phyloP scores from a whole-genome alignment of 176 grass and related monocot genomes.

The Alloteropsis semialata region DNA sequence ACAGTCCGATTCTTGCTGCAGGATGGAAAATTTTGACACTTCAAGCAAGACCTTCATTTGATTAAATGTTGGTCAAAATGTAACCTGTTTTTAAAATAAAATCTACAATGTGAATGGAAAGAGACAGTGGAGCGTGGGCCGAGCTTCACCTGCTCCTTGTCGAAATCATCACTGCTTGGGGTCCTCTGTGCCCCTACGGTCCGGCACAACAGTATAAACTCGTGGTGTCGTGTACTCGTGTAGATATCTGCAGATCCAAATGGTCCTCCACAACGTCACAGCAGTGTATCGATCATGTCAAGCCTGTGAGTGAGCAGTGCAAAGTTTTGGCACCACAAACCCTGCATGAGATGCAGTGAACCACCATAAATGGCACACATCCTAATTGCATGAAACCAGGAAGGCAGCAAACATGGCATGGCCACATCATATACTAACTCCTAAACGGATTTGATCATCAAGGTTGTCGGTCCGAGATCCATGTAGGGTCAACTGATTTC shows the following conservation, averaged over 20 bases:
- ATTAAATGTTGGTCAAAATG: background rate
- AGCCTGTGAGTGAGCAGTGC: background rate
- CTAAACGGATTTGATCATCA: background rate
- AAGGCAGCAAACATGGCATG: background rate
- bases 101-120: too few relatives aligned
- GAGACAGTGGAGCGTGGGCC: background rate
- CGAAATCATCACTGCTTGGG: background rate
- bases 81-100: background rate
- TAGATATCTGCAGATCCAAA: background rate
- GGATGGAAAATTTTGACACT: background rate
- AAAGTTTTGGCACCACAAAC: background rate
- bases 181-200: background rate
- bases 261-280: background rate
- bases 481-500: background rate
- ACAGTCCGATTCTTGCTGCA: background rate
- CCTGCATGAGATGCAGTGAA: slow-evolving; percentile 4
- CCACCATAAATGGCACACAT: slow-evolving; percentile 5
- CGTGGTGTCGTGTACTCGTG: background rate
- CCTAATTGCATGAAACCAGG: background rate
- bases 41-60: background rate
- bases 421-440: background rate
- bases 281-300: background rate
- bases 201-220: background rate
- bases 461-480: background rate
- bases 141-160: background rate